Conservation (phyloP, 257 asterid genomes). For the Solanum chiquidenum region DNA sequence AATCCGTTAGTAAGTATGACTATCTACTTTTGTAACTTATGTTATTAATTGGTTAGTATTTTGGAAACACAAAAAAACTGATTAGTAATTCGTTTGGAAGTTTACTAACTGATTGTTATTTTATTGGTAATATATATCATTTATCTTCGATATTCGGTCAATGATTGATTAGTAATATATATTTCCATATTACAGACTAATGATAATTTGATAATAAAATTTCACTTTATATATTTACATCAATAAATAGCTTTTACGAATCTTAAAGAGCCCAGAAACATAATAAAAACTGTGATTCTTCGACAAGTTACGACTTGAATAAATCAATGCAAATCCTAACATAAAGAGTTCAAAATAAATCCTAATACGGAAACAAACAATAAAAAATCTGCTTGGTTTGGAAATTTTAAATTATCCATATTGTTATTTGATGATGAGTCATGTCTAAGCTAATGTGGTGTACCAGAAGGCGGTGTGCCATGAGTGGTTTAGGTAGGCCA, state of each 20-base stretch:
- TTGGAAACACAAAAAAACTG: no score
- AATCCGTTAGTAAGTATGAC: no score
- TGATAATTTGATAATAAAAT: background rate
- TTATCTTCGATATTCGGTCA: no score
- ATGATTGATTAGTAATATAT: no score
- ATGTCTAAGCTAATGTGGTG: background rate
- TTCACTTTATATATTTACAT: background rate
- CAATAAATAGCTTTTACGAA: background rate
- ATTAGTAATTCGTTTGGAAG: no score
- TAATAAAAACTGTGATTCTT: background rate
- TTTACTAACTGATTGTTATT: no score
- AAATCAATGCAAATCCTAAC: background rate
- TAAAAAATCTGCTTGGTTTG: background rate
- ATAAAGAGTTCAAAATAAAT: background rate
- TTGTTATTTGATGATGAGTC: background rate
- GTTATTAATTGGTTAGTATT: no score
- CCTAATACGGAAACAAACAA: background rate
- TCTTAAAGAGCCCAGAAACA: background rate
- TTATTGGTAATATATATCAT: no score
- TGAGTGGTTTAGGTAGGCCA: no score
- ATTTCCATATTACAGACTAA: no score
- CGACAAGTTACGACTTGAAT: background rate
- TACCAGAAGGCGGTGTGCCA: background rate
- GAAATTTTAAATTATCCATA: background rate
- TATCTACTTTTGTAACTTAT: no score